These are phyloP conservation scores for Grosmannia clavigera DNA, from an alignment of 2,329 filamentous ascomycete species.

Conservation along the genomic window DNA sequence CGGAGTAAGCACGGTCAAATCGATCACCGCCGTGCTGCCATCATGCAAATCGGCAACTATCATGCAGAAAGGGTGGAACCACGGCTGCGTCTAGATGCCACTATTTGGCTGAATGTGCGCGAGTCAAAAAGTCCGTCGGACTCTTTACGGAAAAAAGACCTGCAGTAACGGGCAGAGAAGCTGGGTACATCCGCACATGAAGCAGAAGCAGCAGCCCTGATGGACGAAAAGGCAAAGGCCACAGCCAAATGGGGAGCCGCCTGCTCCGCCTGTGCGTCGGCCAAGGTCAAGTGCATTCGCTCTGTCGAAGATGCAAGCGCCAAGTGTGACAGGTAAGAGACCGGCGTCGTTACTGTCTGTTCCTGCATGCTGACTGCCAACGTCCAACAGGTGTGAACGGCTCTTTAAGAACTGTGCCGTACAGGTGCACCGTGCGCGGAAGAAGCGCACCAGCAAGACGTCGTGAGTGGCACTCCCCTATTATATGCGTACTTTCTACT, in stretches of 20 bases:
- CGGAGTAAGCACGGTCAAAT: too few relatives aligned
- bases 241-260: slow-evolving; percentile 35
- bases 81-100: too few relatives aligned
- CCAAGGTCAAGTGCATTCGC: slow-evolving; percentile 38
- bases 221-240: slow-evolving; percentile 6
- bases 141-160: background rate
- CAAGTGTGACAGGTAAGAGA: slow-evolving; percentile 29
- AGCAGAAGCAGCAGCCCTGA: background rate
- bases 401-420: slow-evolving; percentile 33
- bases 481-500: background rate
- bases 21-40: too few relatives aligned
- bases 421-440: slow-evolving; percentile 36
- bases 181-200: too few relatives aligned
- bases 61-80: too few relatives aligned
- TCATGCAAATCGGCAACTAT: too few relatives aligned
- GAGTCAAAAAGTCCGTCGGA: too few relatives aligned
- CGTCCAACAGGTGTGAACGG: slow-evolving; percentile 29
- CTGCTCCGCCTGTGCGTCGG: slow-evolving; percentile 33
- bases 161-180: too few relatives aligned
- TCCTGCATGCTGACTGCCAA: background rate
- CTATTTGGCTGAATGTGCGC: too few relatives aligned
- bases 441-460: slow-evolving; percentile 36
- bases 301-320: slow-evolving; percentile 22
- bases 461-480: slow-evolving; percentile 29
- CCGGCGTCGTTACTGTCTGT: background rate